Conservation (phyloP, 2,329 filamentous ascomycete species). For the Pseudogymnoascus sp. region DNA sequence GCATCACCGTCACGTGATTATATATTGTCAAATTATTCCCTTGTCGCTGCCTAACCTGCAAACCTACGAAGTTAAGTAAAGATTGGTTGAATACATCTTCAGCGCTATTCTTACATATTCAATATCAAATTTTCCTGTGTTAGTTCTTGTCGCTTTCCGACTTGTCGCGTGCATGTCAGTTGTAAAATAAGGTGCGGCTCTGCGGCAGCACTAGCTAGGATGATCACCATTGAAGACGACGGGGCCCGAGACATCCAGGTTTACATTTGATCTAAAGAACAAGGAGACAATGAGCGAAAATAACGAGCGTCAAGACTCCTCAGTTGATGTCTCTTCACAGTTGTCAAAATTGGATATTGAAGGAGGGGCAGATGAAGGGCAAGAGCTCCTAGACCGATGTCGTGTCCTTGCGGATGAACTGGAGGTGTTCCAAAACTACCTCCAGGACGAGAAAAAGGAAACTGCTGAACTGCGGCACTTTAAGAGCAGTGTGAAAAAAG, state of each 20-base stretch:
- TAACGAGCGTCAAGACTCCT: background rate
- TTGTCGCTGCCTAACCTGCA: background rate
- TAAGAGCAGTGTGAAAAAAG: constrained; percentile 37
- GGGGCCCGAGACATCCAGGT: background rate
- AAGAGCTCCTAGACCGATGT: constrained; percentile 26
- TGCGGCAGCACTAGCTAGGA: constrained; percentile 3
- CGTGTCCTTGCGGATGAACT: constrained; percentile 35
- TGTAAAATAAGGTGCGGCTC: constrained; percentile 4
- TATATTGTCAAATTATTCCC: background rate
- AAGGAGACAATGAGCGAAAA: background rate
- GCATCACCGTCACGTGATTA: background rate
- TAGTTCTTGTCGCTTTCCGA: background rate
- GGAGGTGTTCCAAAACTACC: constrained; percentile 34
- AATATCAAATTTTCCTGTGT: background rate
- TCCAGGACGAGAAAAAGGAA: constrained; percentile 35
- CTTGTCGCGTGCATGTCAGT: background rate
- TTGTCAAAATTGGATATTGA: constrained; percentile 1
- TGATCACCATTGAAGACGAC: background rate
- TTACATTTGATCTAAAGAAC: background rate
- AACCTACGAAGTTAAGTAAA: background rate
- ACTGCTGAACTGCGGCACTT: constrained; percentile 42
- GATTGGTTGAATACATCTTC: background rate
- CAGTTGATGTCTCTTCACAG: background rate
- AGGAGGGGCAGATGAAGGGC: constrained; percentile 12
- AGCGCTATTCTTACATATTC: background rate